Percentiles rank a stretch among this genome's conserved stretches.
phyloP scores from a whole-genome alignment of 108 stramenopile genomes.

The Nannochloropsis oceanica region DNA sequence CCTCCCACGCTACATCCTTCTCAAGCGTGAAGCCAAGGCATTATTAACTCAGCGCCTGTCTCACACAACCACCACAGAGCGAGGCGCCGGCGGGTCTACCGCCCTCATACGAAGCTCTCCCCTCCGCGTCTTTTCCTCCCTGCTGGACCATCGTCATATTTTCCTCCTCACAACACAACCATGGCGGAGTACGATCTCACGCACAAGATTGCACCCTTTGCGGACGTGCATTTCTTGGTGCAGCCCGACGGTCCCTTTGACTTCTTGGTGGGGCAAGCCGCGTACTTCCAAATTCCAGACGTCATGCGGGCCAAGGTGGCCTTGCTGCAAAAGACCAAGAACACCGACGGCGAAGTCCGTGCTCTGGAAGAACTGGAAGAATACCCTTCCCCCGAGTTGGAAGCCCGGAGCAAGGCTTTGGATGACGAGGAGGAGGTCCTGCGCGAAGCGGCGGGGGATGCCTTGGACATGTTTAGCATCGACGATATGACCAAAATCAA shows the following conservation, averaged over 20 bases:
- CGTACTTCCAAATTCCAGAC: conserved; percentile 45
- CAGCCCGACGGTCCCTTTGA: conserved; percentile 59
- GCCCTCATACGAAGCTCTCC: too few species aligned
- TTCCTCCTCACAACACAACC: neutral
- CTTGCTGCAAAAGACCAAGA: conserved; percentile 44
- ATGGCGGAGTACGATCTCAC: conserved; percentile 58
- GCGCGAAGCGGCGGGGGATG: neutral
- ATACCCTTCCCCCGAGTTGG: conserved; percentile 54
- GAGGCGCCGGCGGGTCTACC: too few species aligned
- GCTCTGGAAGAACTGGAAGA: conserved; percentile 57
- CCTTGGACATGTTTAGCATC: conserved; percentile 55
- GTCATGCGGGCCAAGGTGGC: conserved; percentile 59
- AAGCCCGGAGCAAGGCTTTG: conserved; percentile 2
- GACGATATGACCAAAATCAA: conserved; percentile 39
- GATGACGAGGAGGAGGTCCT: conserved; percentile 37
- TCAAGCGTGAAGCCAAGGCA: too few species aligned
- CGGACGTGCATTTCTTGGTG: conserved; percentile 90
- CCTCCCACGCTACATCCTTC: too few species aligned
- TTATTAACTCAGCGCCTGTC: too few species aligned
- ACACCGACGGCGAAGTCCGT: conserved; percentile 50
- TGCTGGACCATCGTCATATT: too few species aligned
- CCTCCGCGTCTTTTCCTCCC: too few species aligned
- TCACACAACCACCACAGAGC: too few species aligned
- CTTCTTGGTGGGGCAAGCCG: conserved; percentile 51
- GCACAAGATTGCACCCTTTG: conserved; percentile 55